Evolutionary conservation across 192 early-diverging fungal species (phyloP).

Genomic region (Backusella morwellensis): DNA sequence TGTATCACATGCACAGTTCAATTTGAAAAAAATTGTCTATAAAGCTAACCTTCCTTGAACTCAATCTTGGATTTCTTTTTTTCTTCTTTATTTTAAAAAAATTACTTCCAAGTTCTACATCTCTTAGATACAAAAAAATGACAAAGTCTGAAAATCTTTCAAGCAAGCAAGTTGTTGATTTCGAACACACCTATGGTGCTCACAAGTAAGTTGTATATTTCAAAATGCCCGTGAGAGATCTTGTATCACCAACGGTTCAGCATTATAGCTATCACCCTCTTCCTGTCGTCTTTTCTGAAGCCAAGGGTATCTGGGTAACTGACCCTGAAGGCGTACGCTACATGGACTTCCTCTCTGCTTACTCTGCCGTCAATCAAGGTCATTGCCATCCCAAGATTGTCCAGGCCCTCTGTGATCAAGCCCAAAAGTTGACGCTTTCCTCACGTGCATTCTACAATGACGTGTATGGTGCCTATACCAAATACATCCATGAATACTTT

Average conservation of each 20-base stretch:
- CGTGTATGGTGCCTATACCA: slow-evolving; percentile 85
- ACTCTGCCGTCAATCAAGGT: slow-evolving; percentile 86
- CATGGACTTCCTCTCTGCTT: slow-evolving; percentile 87
- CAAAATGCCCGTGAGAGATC: not conserved
- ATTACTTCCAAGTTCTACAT: not conserved
- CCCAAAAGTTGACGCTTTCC: slow-evolving; percentile 76
- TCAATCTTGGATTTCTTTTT: not conserved
- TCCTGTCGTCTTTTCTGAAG: slow-evolving; percentile 87
- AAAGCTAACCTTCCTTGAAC: not conserved
- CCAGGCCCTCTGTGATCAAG: slow-evolving; percentile 87
- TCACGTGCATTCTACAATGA: slow-evolving; percentile 99
- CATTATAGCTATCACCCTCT: slow-evolving; percentile 87
- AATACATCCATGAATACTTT: slow-evolving; percentile 92
- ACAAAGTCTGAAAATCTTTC: slow-evolving; percentile 7
- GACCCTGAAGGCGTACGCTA: slow-evolving; percentile 90
- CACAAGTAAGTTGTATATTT: slow-evolving; percentile 69
- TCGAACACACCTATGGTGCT: slow-evolving; percentile 88
- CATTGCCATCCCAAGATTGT: slow-evolving; percentile 97
- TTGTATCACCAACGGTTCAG: not conserved
- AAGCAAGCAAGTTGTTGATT: slow-evolving; percentile 56
- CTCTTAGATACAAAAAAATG: not conserved
- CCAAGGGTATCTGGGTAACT: slow-evolving; percentile 88
- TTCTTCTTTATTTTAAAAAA: not conserved
- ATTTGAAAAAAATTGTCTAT: too few species aligned
- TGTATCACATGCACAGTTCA: not conserved